phyloP scores from a whole-genome alignment of 139 green algal species.

The Chlorella vulgaris region DNA sequence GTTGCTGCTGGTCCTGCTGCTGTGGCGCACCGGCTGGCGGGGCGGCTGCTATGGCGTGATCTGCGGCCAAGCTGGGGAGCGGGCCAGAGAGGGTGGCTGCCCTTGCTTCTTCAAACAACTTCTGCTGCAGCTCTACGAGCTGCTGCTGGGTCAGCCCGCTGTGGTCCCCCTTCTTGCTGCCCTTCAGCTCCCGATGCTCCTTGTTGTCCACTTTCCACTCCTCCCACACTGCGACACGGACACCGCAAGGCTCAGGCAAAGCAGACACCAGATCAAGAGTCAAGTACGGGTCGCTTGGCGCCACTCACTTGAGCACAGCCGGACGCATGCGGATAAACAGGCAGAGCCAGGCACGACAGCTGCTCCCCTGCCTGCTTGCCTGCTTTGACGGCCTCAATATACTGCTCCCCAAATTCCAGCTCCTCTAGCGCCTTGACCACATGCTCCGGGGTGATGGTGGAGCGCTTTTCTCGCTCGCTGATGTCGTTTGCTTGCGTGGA shows the following conservation, averaged over 20 bases:
- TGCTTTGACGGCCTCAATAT: slow-evolving; percentile 40
- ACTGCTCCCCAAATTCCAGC: slow-evolving; percentile 61
- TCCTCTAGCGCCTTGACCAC: slow-evolving; percentile 64
- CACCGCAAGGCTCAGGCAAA: no score
- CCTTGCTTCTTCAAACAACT: slow-evolving; percentile 52
- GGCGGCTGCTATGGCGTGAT: not conserved
- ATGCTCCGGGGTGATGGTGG: slow-evolving; percentile 71
- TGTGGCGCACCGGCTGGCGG: not conserved
- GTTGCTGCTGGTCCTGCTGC: slow-evolving; percentile 3
- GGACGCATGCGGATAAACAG: no score
- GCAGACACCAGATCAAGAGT: no score
- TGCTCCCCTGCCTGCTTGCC: not conserved
- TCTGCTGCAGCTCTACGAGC: slow-evolving; percentile 52
- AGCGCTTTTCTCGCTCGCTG: slow-evolving; percentile 55
- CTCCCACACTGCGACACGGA: slow-evolving; percentile 21
- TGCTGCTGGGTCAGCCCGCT: slow-evolving; percentile 46
- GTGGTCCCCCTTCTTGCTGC: slow-evolving; percentile 18
- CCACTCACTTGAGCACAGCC: no score
- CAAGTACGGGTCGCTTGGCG: no score
- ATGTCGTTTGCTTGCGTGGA: slow-evolving; percentile 65
- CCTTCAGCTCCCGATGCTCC: slow-evolving; percentile 33
- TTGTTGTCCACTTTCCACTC: slow-evolving; percentile 55
- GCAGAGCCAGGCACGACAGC: not conserved
- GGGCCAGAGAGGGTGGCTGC: slow-evolving; percentile 33
- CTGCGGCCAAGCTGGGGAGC: not conserved